Evolutionary conservation across 2,329 filamentous ascomycete genomes (phyloP), one percentile per base, ranked within the genome.

Genomic region (Dactylonectria macrodidyma): DNA sequence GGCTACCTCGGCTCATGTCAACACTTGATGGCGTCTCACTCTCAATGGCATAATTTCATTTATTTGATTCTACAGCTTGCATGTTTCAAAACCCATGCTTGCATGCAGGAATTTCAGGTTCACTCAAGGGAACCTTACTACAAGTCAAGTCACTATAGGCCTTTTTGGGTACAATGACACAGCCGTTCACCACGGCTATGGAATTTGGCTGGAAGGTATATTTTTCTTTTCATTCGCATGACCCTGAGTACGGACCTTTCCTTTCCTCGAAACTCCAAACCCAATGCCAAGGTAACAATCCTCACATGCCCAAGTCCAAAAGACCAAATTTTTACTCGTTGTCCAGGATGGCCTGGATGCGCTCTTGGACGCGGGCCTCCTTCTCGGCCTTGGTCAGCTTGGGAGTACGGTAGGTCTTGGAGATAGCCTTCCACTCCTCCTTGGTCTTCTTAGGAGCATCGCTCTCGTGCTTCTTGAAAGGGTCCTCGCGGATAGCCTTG

Each of bases 381-480:
- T 91, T 94, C 93, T 98, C 87, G 63, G 89, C 95, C 88, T 91
- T 92, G 84, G 89, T 91, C 77, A 95, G 89, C 91, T 97, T 97
- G 79, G 80, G 78, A 78, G 86, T 85, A 84, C 86, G 90, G 93
- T 90, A 94, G 91, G 98, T 97, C 89, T 94, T 90, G 83, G 93
- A 95, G 90, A 97, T 95, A 76, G 89, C 89, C 92, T 97, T 97
- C 93, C 93, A 97, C 88, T 98, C 90, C 73, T 95, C 95, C 92
- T 98, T 98, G 88, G 85, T 88, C 94, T 98, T 98, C 92, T 97
- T 95, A 86, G 93, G 86, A 64, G 83, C 93, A 64, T 89, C 91
- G 72, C 82, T 83, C 78, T 90, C 92, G 77, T 86, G 89, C 92
- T 97, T 97, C 93, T 97, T 97, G 90, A 93, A 97, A 81, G 96